Evolutionary conservation across 73 alveolate species (phyloP), one percentile per base, ranked within the genome.

Genomic region (Paramecium sexaurelia): DNA sequence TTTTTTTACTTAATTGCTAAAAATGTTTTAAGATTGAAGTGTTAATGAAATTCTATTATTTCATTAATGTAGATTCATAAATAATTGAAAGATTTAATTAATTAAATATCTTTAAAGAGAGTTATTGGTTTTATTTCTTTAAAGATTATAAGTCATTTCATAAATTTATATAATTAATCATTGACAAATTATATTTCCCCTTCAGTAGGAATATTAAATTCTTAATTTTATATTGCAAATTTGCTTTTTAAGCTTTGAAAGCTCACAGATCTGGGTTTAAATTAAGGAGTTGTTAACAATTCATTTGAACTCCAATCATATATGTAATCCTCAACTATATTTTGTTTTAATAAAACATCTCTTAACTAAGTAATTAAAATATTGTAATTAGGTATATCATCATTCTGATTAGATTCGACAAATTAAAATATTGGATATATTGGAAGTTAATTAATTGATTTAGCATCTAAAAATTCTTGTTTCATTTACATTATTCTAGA

Each of bases 391-490:
- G 87, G 87, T 73, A 36, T 4, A 20, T 73, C 57, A 33, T 33
- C 17, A 15, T 39, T 73, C 39, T 73, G 40, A 73, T 36, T 36
- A 13, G 15, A 10, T n/a, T 73, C 43, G 0, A 73, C 43, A 39
- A 36, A 73, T 73, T 39, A 33, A 36, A 73, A 73, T 17, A 73
- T 36, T 11, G 35, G 39, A 36, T 33, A 73, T 20, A 73, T 27
- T 3, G 56, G 56, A 2, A 73, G 56, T 20, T 73, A 7, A 15
- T 35, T 33, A 1, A 35, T 73, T 36, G 55, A 73, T 33, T 39
- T 73, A 39, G 87, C 36, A 73, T 39, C 57, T 36, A 73, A 5
- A 39, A 73, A 73, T 20, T 73, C 87, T 73, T 73, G 37, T 17
- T 73, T 73, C 56, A 73, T 27, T 11, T 39, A 36, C 87, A 20